Evolutionary conservation across 805 yeast genomes (phyloP), one percentile per base, ranked within the genome.

Genomic region (Kluyveromyces dobzhanskii): DNA sequence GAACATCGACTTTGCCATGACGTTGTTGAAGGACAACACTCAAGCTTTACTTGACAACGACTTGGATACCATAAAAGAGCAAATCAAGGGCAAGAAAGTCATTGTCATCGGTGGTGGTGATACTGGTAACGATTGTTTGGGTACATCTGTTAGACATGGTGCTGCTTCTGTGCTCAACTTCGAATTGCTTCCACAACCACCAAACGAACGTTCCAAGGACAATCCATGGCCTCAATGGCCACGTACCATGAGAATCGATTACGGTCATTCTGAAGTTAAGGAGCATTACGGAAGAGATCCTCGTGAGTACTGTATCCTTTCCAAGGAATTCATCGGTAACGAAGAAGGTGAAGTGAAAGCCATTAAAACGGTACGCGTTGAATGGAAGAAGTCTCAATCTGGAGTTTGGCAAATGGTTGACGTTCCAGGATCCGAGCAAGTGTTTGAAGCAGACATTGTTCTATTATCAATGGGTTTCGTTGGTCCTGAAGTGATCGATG

Each of bases 221-320:
- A 90, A 90, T 66, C 97, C 98, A 64, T 90, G 98, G 98, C 98
- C 98, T 32, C 98, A 90, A 69, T 90, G 97, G 97, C 97, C 98
- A 51, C 75, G 96, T 61, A 77, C 92, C 55, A 90, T 92, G 82
- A 78, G 97, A 57, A 94, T 90, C 44, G 98, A 90, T 68, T 90
- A 90, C 59, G 98, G 98, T 51, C 98, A 90, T 66, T 74, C 88
- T 47, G 98, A 90, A 65, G 97, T 92, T 43, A 75, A 83, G 43
- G 84, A 85, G 36, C 96, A 88, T 64, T 90, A 88, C 61, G 97
- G 97, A 48, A 82, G 81, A 65, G 98, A 90, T 64, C 97, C 97
- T 41, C 83, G 98, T 69, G 96, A 92, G 62, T 90, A 87, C 67
- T 84, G 94, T 57, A 90, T 90, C 54, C 72, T 88, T 57, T 85